Evolutionary conservation across 2,329 filamentous ascomycete species (phyloP).

Genomic region (Neonectria sp.): DNA sequence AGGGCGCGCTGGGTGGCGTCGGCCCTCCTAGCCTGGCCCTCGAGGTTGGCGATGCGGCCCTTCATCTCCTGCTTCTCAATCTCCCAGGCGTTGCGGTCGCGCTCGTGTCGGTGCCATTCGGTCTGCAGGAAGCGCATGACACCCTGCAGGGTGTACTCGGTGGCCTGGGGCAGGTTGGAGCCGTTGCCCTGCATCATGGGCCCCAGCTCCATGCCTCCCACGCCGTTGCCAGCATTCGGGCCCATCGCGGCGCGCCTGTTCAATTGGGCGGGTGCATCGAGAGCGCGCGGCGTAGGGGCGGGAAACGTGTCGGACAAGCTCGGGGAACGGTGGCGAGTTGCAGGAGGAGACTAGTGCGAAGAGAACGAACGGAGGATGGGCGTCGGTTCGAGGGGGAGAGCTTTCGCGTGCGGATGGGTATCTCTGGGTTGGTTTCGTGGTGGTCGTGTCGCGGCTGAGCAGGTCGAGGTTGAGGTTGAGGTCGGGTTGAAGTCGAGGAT

Average conservation of each 20-base stretch:
- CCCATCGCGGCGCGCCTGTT: slow-evolving; percentile 58
- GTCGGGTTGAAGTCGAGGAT: background rate
- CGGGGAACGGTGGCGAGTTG: slow-evolving; percentile 33
- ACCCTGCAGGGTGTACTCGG: slow-evolving; percentile 77
- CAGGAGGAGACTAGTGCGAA: slow-evolving; percentile 31
- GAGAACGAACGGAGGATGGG: background rate
- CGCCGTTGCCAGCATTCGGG: slow-evolving; percentile 62
- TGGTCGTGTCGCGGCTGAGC: slow-evolving; percentile 1
- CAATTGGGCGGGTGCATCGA: slow-evolving; percentile 56
- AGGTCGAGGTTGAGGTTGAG: slow-evolving; percentile 7
- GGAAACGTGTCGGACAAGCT: slow-evolving; percentile 42
- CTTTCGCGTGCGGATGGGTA: background rate
- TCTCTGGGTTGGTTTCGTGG: background rate
- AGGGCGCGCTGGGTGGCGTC: slow-evolving; percentile 91
- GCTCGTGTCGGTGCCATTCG: slow-evolving; percentile 98
- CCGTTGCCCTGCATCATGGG: slow-evolving; percentile 62
- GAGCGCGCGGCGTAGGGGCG: slow-evolving; percentile 47
- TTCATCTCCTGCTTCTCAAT: slow-evolving; percentile 99
- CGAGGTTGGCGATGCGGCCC: slow-evolving; percentile 92
- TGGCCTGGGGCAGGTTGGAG: slow-evolving; percentile 69
- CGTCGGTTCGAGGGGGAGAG: background rate
- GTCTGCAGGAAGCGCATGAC: slow-evolving; percentile 99
- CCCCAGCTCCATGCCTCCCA: slow-evolving; percentile 62
- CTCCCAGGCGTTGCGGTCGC: slow-evolving; percentile 98
- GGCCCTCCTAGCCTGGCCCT: slow-evolving; percentile 88